Evolutionary conservation across 2,329 filamentous ascomycete species (phyloP), one percentile per base, ranked within the genome.

Genomic region (Epichloe aotearoae): DNA sequence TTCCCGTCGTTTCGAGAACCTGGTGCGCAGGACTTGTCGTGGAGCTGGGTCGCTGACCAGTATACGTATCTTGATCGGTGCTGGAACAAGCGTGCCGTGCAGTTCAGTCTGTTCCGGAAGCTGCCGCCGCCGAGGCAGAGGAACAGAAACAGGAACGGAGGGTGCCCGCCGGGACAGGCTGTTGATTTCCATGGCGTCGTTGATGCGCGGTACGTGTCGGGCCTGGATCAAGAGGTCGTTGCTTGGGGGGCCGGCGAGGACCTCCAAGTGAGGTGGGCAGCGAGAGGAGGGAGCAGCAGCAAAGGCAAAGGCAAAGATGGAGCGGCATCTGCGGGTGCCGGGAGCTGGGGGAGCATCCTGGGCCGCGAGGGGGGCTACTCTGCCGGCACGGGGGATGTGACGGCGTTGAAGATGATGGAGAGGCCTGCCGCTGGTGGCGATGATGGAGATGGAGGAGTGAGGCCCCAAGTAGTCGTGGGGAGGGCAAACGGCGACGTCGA

Each of bases 181-280:
- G 62, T 71, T 3, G 60, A 62, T 1, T 75, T 72, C n/a, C 70
- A 73, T 34, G 63, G 74, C 4, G 65, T 76, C 4, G 62, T 79
- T 7, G 74, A 75, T 50, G 74, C 73, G 5, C 58, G 66, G 26
- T 59, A 69, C 6, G 59, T 67, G 30, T 58, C 63, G 4, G 60
- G 59, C 12, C 61, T 61, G n/a, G 61, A 61, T 5, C 61, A 70
- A 26, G 76, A 80, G 59, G 54, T 75, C 12, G 62, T 77, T 0
- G 69, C 72, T 2, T 76, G 71, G 63, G 63, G 75, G 0, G 72
- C 69, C 0, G 76, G 76, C 0, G 74, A 79, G 59, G 69, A 77
- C 26, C 58, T 79, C 30, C 61, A 76, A 5, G 68, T 71, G 3
- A 64, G 73, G 20, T 62, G 66, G 26, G 68, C 69, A 19, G 58